Conservation (phyloP, 352 stramenopile genomes). For the Phytophthora capsici region DNA sequence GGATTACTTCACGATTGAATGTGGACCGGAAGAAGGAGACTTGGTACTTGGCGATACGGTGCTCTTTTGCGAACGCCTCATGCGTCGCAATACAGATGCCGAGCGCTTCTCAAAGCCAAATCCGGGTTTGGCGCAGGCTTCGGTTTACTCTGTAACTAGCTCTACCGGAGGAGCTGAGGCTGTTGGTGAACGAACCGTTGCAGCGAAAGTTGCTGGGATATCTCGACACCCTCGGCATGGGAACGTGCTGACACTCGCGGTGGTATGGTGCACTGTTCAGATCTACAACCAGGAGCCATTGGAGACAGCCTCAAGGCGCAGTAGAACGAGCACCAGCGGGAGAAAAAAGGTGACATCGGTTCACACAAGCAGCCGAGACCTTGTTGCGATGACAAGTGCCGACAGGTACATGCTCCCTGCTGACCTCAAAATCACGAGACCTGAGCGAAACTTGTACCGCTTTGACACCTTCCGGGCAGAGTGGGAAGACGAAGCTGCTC, state of each 20-base stretch:
- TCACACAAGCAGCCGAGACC: constrained; percentile 27
- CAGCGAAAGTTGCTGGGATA: constrained; percentile 66
- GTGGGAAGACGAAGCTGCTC: constrained; percentile 76
- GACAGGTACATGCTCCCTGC: constrained; percentile 41
- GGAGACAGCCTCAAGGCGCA: constrained; percentile 24
- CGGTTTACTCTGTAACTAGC: constrained; percentile 62
- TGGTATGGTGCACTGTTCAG: constrained; percentile 82
- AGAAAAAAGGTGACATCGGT: constrained; percentile 34
- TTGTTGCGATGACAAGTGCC: constrained; percentile 37
- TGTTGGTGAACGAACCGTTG: constrained; percentile 76
- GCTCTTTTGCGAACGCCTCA: constrained; percentile 93
- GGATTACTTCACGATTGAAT: constrained; percentile 81
- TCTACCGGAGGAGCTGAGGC: constrained; percentile 37
- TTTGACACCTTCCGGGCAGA: constrained; percentile 80
- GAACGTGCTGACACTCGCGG: constrained; percentile 65
- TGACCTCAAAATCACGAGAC: constrained; percentile 74
- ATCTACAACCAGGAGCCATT: constrained; percentile 62
- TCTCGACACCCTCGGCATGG: constrained; percentile 54
- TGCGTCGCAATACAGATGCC: constrained; percentile 42
- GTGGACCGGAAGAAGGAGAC: constrained; percentile 68
- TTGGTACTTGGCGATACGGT: constrained; percentile 90
- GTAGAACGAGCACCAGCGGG: constrained; percentile 25
- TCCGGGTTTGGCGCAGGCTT: constrained; percentile 28
- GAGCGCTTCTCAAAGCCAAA: constrained; percentile 33
- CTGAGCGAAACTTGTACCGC: constrained; percentile 68